Base-by-base conservation (phyloP, 495 filamentous ascomycete species). In the Hypomontagnella monticulosa region DNA sequence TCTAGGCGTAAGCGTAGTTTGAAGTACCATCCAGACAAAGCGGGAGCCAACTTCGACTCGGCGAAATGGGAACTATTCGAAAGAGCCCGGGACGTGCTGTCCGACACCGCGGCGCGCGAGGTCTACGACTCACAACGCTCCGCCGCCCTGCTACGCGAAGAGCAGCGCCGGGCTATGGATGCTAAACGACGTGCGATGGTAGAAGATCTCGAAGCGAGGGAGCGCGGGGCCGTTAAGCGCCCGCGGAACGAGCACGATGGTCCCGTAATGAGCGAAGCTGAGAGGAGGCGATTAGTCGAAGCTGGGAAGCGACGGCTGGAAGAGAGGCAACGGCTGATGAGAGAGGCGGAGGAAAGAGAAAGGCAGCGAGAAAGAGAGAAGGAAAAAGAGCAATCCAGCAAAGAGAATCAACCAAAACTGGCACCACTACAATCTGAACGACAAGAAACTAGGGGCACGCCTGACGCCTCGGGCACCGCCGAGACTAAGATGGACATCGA, bases 11-110 rank as follows among this genome's bases (percentile, higher is more conserved):
- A 78, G 47, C 78, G 76, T 0, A 70, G 67, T 27, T 71, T 83
- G 7, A 82, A 80, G n/a, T 75, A 80, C 40, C 80, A 83, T 46
- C 80, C 80, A n/a, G 80, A 83, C 76, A 81, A 81, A 63, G 75
- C 79, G 1, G 74, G 78, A 57, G 75, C 74, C 27, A 63, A 73
- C 57, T 83, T 79, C 72, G 80, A 82, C 61, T 66, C 80, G 8
- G 72, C 61, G 11, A 71, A 77, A 65, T 83, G 80, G 78, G 76
- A 80, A 66, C 71, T 76, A 3, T 76, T 82, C 70, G 79, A 80
- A 63, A 75, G 76, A 18, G 78, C 80, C 4, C 75, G 79, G 63
- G 80, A 80, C 60, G 76, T 80, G 42, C 73, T 83, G 18, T 63
- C 74, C 57, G 68, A 69, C 55, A 46, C 71, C 0, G 75, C 71